Percentiles rank a stretch among this genome's conserved stretches.
Conservation (phyloP, 1,284 basidiomycete genomes). For the Amylostereum areolatum region DNA sequence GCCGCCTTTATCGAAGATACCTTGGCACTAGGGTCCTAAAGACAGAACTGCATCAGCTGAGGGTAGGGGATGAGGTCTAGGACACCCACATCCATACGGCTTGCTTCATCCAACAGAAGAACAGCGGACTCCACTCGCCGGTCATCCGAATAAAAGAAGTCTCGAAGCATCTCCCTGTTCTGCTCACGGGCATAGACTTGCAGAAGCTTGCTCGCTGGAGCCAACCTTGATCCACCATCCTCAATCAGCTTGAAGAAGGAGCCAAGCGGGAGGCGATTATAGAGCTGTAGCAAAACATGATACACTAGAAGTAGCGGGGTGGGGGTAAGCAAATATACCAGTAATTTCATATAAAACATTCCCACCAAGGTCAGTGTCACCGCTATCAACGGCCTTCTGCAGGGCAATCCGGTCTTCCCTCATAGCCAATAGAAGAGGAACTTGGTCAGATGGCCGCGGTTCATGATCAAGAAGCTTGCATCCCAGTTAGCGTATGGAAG, state of each 20-base stretch:
- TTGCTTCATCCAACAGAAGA: slow-evolving; percentile 80
- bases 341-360: slow-evolving; percentile 4
- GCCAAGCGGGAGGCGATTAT: slow-evolving; percentile 79
- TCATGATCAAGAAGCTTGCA: slow-evolving; percentile 87
- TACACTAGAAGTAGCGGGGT: slow-evolving; percentile 54
- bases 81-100: slow-evolving; percentile 7
- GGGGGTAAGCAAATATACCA: neutral
- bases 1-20: slow-evolving; percentile 74
- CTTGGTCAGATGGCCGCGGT: slow-evolving; percentile 85
- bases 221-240: slow-evolving; percentile 72
- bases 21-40: slow-evolving; percentile 64
- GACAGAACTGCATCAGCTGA: neutral
- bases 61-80: neutral
- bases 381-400: slow-evolving; percentile 88
- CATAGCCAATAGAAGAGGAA: slow-evolving; percentile 90
- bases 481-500: neutral
- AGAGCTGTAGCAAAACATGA: slow-evolving; percentile 82
- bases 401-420: slow-evolving; percentile 89
- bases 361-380: slow-evolving; percentile 91
- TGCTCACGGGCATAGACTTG: slow-evolving; percentile 88
- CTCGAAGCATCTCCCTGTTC: slow-evolving; percentile 86
- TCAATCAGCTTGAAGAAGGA: slow-evolving; percentile 95
- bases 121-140: slow-evolving; percentile 88
- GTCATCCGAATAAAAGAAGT: slow-evolving; percentile 99
- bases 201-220: slow-evolving; percentile 69